A percentile compares a stretch with the other conserved stretches of the same genome.
phyloP scores from a whole-genome alignment of 441 rosid genomes.

The Eruca vesicaria region DNA sequence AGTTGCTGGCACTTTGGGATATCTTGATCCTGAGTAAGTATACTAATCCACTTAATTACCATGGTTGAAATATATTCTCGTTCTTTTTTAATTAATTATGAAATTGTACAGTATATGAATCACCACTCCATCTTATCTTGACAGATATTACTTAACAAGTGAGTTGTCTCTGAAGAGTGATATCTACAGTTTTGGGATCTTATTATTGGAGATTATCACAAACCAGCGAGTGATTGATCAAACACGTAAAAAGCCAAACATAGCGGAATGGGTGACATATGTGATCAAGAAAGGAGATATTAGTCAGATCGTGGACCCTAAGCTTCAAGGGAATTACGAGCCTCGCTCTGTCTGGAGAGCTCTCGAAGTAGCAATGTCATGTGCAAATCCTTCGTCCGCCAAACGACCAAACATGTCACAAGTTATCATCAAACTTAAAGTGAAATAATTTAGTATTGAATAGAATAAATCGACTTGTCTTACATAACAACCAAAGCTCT shows the following conservation, averaged over 20 bases:
- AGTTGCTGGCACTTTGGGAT: slow-evolving; percentile 53
- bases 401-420: slow-evolving; percentile 42
- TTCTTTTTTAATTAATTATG: not conserved
- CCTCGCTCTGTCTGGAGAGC: slow-evolving; percentile 41
- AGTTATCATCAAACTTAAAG: slow-evolving; percentile 39
- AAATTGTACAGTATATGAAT: not conserved
- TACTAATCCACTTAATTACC: not conserved
- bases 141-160: slow-evolving; percentile 34
- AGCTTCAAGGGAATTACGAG: slow-evolving; percentile 34
- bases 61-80: too few species aligned
- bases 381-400: slow-evolving; percentile 26
- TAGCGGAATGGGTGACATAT: slow-evolving; percentile 34
- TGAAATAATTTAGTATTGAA: too few species aligned
- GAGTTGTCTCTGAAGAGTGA: slow-evolving; percentile 38
- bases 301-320: slow-evolving; percentile 40
- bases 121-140: not conserved
- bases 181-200: slow-evolving; percentile 46
- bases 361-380: slow-evolving; percentile 47
- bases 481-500: too few species aligned
- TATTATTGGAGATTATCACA: slow-evolving; percentile 44
- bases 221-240: slow-evolving; percentile 35
- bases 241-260: slow-evolving; percentile 12
- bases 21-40: slow-evolving; percentile 52
- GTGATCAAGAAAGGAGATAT: slow-evolving; percentile 40
- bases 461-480: too few species aligned